Conservation (phyloP, 306 rosid genomes). For the Hippophae rhamnoides region DNA sequence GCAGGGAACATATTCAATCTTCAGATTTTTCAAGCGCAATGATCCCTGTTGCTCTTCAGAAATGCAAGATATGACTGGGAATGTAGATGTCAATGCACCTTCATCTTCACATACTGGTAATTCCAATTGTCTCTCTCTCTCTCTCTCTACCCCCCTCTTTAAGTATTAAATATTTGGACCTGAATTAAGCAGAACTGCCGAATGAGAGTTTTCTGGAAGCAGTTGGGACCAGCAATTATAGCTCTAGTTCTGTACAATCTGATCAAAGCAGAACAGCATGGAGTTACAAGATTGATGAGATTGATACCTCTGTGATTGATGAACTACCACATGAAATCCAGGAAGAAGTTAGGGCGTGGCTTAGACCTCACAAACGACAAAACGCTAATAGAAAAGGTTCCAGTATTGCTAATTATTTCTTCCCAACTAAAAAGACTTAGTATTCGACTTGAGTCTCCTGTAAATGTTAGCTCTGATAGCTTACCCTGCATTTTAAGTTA, state of each 20-base stretch:
- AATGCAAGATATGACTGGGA: constrained; percentile 36
- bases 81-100: constrained; percentile 24
- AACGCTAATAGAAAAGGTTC: constrained; percentile 49
- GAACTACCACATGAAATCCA: constrained; percentile 89
- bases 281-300: constrained; percentile 64
- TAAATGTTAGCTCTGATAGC: not conserved
- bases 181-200: constrained; percentile 20
- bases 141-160: constrained; percentile 6
- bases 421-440: constrained; percentile 36
- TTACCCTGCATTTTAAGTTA: no score
- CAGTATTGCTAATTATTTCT: constrained; percentile 59
- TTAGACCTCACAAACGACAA: constrained; percentile 64
- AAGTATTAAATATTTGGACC: constrained; percentile 12
- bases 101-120: constrained; percentile 29
- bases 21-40: constrained; percentile 46
- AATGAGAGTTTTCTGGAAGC: constrained; percentile 25
- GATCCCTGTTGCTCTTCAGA: constrained; percentile 26
- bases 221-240: constrained; percentile 10
- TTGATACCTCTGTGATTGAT: constrained; percentile 60
- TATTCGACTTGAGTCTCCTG: not conserved
- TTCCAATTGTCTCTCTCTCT: not conserved
- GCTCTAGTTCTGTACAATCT: constrained; percentile 10
- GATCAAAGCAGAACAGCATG: constrained; percentile 46
- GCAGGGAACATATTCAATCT: constrained; percentile 61
- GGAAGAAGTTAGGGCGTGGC: constrained; percentile 52